Base-by-base conservation (phyloP, 768 basidiomycete species). In the Harrya chromipes region DNA sequence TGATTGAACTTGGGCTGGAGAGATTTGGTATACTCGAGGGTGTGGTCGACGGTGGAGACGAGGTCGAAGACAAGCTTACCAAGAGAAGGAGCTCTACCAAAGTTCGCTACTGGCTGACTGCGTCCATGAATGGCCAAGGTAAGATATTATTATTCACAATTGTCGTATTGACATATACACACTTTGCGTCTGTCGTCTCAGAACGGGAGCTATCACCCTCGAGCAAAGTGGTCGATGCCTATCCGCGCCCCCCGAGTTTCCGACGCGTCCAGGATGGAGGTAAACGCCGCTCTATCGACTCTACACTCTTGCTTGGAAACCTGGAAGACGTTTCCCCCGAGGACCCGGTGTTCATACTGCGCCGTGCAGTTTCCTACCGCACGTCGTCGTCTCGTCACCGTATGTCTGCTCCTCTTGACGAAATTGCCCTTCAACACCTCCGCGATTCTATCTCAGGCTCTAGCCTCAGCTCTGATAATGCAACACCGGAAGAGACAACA, bases 11-110 rank as follows among this genome's bases (percentile, higher is more conserved):
- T 33, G 89, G 87, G 6, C 65, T 99, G 54, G 97, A 97, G 62
- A 72, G 93, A 50, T 97, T 98, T 62, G 97, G 97, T 3, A 97
- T 99, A 48, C 73, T 81, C 31, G 95, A 97, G 34, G 97, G 94
- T n/a, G 93, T 99, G 2, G 95, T 98, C 3, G 94, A 97, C 66
- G 97, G 97, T 2, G 97, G 97, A 1, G 97, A 99, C 66, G 95
- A 97, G 61, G 81, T 99, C 1, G 97, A 99, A 68, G 95, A 97
- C 64, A 94, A 95, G 65, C 74, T 84, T 29, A 76, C 80, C 7
- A 92, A 93, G 70, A 75, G 94, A 50, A 77, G 85, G 55, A 95
- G 91, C 63, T 74, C 80, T 7, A 68, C 80, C 9, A 78, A 90
- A 49, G 89, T 97, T 31, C 77, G 92, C 47, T 98, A 98, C 65